Evolutionary conservation across 2,329 filamentous ascomycete species (phyloP).

Genomic region (Zarea fungicola): DNA sequence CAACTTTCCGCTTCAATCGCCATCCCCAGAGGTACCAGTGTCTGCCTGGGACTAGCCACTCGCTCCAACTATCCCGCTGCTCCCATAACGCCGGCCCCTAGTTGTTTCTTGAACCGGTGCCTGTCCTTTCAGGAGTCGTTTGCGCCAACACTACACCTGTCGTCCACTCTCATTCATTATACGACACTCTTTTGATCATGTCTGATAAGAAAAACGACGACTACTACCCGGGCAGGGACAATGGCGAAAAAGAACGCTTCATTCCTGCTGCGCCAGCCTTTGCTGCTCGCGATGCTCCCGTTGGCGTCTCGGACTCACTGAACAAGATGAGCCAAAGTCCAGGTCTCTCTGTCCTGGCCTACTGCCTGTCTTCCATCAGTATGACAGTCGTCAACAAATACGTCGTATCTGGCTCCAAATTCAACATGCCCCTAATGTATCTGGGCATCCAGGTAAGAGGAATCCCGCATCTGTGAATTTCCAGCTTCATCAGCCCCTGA

Average conservation of each 20-base stretch:
- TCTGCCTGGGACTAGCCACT: neutral
- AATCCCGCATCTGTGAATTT: neutral
- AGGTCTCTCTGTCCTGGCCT: constrained; percentile 66
- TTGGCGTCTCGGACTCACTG: constrained; percentile 9
- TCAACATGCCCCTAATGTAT: constrained; percentile 90
- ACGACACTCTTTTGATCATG: constrained; percentile 3
- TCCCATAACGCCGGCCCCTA: neutral
- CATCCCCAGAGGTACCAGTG: neutral
- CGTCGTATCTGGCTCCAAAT: constrained; percentile 75
- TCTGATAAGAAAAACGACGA: constrained; percentile 14
- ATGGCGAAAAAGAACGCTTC: constrained; percentile 14
- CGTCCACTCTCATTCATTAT: neutral
- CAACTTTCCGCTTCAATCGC: neutral
- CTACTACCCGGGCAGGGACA: constrained; percentile 9
- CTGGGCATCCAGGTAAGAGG: constrained; percentile 73
- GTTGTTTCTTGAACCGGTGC: neutral
- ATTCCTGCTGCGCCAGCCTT: constrained; percentile 9
- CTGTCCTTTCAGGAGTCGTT: neutral
- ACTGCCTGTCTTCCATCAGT: constrained; percentile 84
- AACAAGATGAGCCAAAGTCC: constrained; percentile 12
- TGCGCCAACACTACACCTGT: neutral
- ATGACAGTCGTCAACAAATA: constrained; percentile 99
- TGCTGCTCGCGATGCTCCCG: constrained; percentile 4
- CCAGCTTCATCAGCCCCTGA: neutral
- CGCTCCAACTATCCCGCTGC: neutral